phyloP scores from a whole-genome alignment of 208 protist species.

The Trypanosoma rangeli region DNA sequence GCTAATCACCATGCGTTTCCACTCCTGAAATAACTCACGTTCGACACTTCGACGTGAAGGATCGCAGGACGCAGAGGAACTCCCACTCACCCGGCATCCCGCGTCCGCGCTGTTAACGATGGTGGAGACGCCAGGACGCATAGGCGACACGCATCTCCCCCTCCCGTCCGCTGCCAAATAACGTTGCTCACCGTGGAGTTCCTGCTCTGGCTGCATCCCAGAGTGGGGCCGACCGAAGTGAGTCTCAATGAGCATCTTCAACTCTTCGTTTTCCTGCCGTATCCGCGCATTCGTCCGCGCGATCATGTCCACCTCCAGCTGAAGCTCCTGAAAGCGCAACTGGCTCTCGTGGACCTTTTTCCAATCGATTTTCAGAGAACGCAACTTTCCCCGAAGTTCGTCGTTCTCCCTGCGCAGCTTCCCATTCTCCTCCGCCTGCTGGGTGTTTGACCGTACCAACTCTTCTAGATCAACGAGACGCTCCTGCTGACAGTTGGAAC shows the following conservation, averaged over 20 bases:
- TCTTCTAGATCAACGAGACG: background rate
- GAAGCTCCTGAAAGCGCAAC: constrained; percentile 29
- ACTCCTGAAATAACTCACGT: constrained; percentile 23
- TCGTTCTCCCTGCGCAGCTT: constrained; percentile 21
- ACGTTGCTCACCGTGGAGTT: background rate
- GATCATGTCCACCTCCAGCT: constrained; percentile 35
- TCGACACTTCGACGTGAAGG: background rate
- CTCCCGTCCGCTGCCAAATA: background rate
- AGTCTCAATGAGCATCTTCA: constrained; percentile 23
- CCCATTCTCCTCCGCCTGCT: constrained; percentile 5
- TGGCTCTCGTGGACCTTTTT: constrained; percentile 33
- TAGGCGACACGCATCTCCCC: background rate
- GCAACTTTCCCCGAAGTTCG: constrained; percentile 19
- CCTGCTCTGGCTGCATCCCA: background rate
- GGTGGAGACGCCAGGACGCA: background rate
- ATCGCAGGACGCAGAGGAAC: background rate
- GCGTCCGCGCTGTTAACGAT: background rate
- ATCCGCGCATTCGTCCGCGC: constrained; percentile 21
- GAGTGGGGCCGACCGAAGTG: background rate
- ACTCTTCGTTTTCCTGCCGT: constrained; percentile 25
- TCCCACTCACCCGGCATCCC: background rate
- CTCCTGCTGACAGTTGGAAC: background rate
- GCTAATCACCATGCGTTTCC: constrained; percentile 16
- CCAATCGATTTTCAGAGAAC: constrained; percentile 34
- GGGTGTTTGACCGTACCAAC: constrained; percentile 3